Percentiles rank a stretch among this genome's conserved stretches.
These are phyloP conservation scores for Xylaria sp. DNA, from an alignment of 2,329 filamentous ascomycete species.

Conservation along the genomic window DNA sequence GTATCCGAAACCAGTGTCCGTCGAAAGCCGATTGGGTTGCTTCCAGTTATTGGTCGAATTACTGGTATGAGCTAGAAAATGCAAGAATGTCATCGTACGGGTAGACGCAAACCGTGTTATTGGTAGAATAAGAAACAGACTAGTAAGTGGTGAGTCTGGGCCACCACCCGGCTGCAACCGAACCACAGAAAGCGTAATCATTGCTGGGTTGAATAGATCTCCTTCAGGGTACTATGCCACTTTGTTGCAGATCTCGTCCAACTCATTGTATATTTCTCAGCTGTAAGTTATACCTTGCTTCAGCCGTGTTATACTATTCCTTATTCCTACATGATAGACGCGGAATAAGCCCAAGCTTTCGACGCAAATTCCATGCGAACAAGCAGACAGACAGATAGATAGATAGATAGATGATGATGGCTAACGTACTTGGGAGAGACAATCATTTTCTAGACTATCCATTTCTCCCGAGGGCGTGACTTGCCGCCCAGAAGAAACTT, in stretches of 20 bases:
- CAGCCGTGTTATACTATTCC: background rate
- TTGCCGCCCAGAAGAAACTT: background rate
- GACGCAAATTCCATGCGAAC: background rate
- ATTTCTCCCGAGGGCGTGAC: background rate
- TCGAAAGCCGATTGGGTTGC: background rate
- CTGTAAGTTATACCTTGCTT: background rate
- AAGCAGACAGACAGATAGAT: background rate
- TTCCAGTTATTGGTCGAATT: background rate
- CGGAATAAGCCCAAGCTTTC: background rate
- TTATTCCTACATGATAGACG: background rate
- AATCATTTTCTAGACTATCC: background rate
- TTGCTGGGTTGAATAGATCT: background rate
- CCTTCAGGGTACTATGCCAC: background rate
- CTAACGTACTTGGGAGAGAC: background rate
- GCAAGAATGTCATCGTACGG: background rate
- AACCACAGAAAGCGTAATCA: background rate
- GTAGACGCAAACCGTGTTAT: background rate
- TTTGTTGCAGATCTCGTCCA: background rate
- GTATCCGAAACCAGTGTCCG: background rate
- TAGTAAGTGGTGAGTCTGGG: background rate
- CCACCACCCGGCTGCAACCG: background rate
- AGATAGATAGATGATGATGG: background rate
- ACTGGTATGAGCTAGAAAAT: conserved; percentile 2
- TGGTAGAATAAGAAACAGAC: background rate
- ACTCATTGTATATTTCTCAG: background rate